phyloP scores from a whole-genome alignment of 306 rosid species.

The Cercis canadensis region DNA sequence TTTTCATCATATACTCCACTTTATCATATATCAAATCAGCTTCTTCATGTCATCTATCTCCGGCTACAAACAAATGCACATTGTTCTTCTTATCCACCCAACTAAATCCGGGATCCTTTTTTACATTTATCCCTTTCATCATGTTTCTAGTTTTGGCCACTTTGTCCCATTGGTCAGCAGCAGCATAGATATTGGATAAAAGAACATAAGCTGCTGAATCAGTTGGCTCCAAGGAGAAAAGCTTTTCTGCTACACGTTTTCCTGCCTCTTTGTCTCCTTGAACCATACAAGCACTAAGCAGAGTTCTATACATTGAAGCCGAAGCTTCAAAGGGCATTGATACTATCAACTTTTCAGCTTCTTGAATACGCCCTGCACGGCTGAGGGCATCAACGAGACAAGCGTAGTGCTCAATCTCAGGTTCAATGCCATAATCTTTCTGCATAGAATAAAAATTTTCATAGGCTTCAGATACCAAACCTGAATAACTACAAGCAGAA shows the following conservation, averaged over 20 bases:
- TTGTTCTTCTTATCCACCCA: slow-evolving; percentile 80
- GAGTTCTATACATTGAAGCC: slow-evolving; percentile 72
- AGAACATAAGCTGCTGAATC: slow-evolving; percentile 79
- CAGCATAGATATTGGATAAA: slow-evolving; percentile 73
- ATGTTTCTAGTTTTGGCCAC: not conserved
- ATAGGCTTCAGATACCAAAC: slow-evolving; percentile 70
- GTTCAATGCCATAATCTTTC: slow-evolving; percentile 56
- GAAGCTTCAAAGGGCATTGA: slow-evolving; percentile 90
- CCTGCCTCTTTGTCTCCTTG: slow-evolving; percentile 67
- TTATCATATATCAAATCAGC: slow-evolving; percentile 52
- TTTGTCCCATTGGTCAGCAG: slow-evolving; percentile 54
- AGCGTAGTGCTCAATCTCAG: slow-evolving; percentile 77
- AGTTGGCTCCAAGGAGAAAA: slow-evolving; percentile 71
- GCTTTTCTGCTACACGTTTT: slow-evolving; percentile 60
- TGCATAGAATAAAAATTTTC: slow-evolving; percentile 65
- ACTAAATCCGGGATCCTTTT: slow-evolving; percentile 87
- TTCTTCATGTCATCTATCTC: slow-evolving; percentile 72
- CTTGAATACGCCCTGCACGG: slow-evolving; percentile 71
- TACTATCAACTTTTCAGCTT: slow-evolving; percentile 68
- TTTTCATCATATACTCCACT: slow-evolving; percentile 61
- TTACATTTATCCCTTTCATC: slow-evolving; percentile 71
- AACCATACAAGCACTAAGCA: slow-evolving; percentile 78
- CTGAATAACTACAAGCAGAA: slow-evolving; percentile 83
- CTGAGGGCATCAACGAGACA: slow-evolving; percentile 85
- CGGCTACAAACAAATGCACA: slow-evolving; percentile 77